phyloP scores from a whole-genome alignment of 495 filamentous ascomycete species.

The Elasticomyces elasticus region DNA sequence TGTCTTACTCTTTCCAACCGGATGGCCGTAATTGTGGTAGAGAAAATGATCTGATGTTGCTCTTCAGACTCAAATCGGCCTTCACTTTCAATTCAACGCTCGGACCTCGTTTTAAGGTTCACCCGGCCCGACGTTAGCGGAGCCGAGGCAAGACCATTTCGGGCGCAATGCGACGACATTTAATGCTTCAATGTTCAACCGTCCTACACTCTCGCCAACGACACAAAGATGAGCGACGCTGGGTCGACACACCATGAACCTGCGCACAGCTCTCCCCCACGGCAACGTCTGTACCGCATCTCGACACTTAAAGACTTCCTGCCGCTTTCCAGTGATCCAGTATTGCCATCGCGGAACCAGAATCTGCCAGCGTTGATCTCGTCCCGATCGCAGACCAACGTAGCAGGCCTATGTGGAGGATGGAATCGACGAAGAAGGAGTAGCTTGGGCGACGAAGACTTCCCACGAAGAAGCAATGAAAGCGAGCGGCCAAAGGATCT shows the following conservation, averaged over 20 bases:
- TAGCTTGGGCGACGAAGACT: constrained; percentile 10
- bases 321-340: constrained; percentile 25
- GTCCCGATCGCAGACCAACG: constrained; percentile 12
- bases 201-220: no score
- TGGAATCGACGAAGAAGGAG: constrained; percentile 2
- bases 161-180: no score
- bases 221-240: constrained; percentile 1
- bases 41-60: no score
- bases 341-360: constrained; percentile 30
- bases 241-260: background rate
- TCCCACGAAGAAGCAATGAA: constrained; percentile 9
- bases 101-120: no score
- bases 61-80: no score
- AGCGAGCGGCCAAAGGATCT: background rate
- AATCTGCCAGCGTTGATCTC: constrained; percentile 23
- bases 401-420: background rate
- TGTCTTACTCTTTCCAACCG: no score
- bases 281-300: constrained; percentile 24
- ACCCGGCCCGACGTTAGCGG: no score
- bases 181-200: no score
- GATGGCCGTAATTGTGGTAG: no score
- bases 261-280: background rate
- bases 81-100: no score
- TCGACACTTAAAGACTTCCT: constrained; percentile 29
- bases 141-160: no score